phyloP scores from a whole-genome alignment of 768 basidiomycete genomes.

The Tricholoma sp. region DNA sequence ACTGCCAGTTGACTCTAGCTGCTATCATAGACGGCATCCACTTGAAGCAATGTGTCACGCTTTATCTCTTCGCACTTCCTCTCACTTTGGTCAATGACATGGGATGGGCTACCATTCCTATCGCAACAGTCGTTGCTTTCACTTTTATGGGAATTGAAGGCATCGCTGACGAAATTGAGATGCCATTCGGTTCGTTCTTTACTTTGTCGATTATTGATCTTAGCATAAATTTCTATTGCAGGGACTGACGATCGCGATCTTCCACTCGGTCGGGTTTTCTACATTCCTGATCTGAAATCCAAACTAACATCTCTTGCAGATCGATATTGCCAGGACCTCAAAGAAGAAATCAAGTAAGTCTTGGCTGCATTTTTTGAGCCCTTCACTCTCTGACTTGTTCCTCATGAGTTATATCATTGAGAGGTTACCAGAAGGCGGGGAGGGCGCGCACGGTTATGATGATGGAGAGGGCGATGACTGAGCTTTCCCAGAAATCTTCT shows the following conservation, averaged over 20 bases:
- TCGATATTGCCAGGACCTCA: constrained; percentile 80
- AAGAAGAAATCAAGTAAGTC: constrained; percentile 77
- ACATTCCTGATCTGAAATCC: not conserved
- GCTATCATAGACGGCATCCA: constrained; percentile 71
- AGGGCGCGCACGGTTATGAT: constrained; percentile 67
- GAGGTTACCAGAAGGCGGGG: constrained; percentile 67
- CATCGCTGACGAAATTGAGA: constrained; percentile 92
- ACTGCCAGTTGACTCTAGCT: not conserved
- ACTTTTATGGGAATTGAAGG: constrained; percentile 95
- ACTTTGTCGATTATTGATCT: not conserved
- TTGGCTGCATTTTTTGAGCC: not conserved
- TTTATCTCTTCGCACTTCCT: constrained; percentile 89
- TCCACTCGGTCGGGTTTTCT: constrained; percentile 54
- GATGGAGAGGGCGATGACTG: constrained; percentile 81
- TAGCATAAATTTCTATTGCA: constrained; percentile 15
- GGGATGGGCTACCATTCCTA: constrained; percentile 79
- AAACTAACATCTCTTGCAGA: constrained; percentile 35
- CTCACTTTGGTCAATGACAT: constrained; percentile 79
- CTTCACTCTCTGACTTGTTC: constrained; percentile 8
- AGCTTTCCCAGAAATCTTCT: constrained; percentile 12
- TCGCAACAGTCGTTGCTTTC: constrained; percentile 83
- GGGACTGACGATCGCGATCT: constrained; percentile 64
- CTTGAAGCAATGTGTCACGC: constrained; percentile 90
- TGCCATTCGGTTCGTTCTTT: constrained; percentile 73
- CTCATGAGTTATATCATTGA: constrained; percentile 58